Evolutionary conservation across 192 early-diverging fungal species (phyloP), one percentile per base, ranked within the genome.

Genomic region (Entophlyctis helioformis): DNA sequence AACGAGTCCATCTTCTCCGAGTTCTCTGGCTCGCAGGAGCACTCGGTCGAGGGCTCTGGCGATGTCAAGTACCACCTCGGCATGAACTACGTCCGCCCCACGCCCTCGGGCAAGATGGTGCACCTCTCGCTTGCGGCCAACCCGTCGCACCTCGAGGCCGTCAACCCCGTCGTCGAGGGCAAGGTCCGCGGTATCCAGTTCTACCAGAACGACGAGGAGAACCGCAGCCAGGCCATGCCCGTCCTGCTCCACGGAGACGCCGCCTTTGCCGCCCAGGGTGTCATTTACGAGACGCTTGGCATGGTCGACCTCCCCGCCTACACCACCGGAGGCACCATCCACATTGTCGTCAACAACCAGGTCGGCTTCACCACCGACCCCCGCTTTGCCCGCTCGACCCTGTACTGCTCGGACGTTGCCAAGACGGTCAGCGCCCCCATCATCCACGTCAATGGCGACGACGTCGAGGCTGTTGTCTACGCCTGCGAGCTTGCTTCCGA

Each of bases 281-380:
- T 98, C 33, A 87, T 98, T 21, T 95, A 95, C 62, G 95, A 98
- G 66, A 94, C 95, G 19, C 74, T 98, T 36, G 91, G 91, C 18
- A 86, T 98, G 70, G 80, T 81, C 51, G 92, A 95, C 59, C 68
- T 98, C 49, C 92, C 91, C 24, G 79, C 82, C 32, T 98, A 96
- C 80, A 78, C 89, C 10, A 96, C 91, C 15, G 95, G 95, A 54
- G 95, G 95, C 27, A 91, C 91, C 11, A 75, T 98, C 54, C 95
- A 98, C 77, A 79, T 95, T 48, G 79, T 98, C 29, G 86, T 93
- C 60, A 98, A 98, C 81, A 98, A 98, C 79, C 95, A 98, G 71
- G 84, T 98, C 49, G 95, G 95, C 36, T 98, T 98, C 74, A 98
- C 95, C 22, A 98, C 95, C 20, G 91, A 98, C 59, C 95, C 95